Conservation (phyloP, 495 filamentous ascomycete species). For the Penicillium paxilli region DNA sequence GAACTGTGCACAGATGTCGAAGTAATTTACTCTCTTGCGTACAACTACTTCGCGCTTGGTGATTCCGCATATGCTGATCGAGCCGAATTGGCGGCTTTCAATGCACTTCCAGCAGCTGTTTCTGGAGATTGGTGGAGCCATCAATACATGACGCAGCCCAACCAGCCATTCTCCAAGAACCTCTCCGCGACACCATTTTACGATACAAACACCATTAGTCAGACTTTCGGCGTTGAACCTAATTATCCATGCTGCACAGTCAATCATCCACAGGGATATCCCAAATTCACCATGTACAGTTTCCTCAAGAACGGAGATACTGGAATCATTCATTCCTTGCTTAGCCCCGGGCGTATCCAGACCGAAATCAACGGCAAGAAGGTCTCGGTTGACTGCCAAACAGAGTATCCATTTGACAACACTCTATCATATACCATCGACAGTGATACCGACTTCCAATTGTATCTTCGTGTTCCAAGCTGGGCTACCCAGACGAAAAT, state of each 20-base stretch:
- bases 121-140: conserved; percentile 62
- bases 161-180: conserved; percentile 51
- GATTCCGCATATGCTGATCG: conserved; percentile 56
- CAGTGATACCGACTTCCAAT: conserved; percentile 36
- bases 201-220: conserved; percentile 36
- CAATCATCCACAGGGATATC: conserved; percentile 61
- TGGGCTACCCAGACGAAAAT: conserved; percentile 40
- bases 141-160: conserved; percentile 59
- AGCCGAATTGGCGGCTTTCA: conserved; percentile 59
- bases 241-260: conserved; percentile 62
- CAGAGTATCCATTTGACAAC: conserved; percentile 53
- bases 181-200: conserved; percentile 50
- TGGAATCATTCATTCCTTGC: conserved; percentile 21
- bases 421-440: conserved; percentile 47
- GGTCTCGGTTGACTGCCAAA: conserved; percentile 14
- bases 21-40: conserved; percentile 44
- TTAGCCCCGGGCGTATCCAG: conserved; percentile 15
- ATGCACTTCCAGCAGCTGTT: conserved; percentile 56
- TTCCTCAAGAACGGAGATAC: conserved; percentile 7
- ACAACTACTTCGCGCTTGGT: conserved; percentile 41
- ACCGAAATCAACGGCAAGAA: conserved; percentile 7
- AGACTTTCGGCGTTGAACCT: conserved; percentile 31
- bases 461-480: conserved; percentile 50
- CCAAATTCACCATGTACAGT: conserved; percentile 50
- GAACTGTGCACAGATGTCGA: conserved; percentile 46